These are phyloP conservation scores for Radiomyces spectabilis DNA, from an alignment of 192 early-diverging fungal genomes.

Conservation along the genomic window DNA sequence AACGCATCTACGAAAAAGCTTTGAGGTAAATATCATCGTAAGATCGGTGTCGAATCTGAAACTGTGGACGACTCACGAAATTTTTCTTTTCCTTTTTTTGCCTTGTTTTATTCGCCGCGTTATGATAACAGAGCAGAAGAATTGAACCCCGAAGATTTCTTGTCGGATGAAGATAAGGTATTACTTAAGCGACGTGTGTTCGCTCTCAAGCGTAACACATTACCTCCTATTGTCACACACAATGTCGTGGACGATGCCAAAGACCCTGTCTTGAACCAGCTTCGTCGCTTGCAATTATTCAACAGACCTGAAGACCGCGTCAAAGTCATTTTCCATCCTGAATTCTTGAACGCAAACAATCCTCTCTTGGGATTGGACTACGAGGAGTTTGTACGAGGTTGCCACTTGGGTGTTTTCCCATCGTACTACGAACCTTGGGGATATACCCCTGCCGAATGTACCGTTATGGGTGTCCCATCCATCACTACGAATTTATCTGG, in stretches of 20 bases:
- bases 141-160: conserved; percentile 58
- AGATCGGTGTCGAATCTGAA: too few relatives aligned
- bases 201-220: conserved; percentile 77
- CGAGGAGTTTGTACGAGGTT: conserved; percentile 97
- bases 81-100: not conserved
- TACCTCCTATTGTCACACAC: conserved; percentile 96
- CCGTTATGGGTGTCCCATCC: conserved; percentile 95
- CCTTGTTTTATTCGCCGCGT: too few relatives aligned
- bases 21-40: conserved; percentile 5
- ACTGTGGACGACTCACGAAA: too few relatives aligned
- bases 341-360: conserved; percentile 94
- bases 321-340: conserved; percentile 98
- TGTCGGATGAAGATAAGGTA: conserved; percentile 81
- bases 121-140: conserved; percentile 60
- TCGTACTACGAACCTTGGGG: conserved; percentile 98
- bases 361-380: conserved; percentile 92
- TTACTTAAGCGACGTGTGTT: conserved; percentile 92
- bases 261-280: conserved; percentile 79
- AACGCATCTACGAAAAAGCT: conserved; percentile 84
- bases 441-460: conserved; percentile 97
- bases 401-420: conserved; percentile 95
- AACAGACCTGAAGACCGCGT: conserved; percentile 89
- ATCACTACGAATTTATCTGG: conserved; percentile 96
- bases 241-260: conserved; percentile 84
- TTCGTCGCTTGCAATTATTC: conserved; percentile 77